Conservation (phyloP, 768 basidiomycete species). For the Lactifluus rugatus region DNA sequence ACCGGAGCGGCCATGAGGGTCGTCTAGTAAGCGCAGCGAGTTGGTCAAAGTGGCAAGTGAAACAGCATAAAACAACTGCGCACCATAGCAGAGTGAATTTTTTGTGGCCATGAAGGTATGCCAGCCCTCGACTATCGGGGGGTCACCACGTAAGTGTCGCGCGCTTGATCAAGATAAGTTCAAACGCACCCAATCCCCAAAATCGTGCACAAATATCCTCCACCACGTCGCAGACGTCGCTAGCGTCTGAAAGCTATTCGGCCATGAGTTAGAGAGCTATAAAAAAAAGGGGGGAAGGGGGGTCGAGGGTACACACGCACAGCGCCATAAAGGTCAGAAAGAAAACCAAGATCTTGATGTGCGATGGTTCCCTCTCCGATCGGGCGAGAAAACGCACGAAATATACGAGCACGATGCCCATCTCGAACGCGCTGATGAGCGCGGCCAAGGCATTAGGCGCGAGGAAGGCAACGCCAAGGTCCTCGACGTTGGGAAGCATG, state of each 20-base stretch:
- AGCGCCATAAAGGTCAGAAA: slow-evolving; percentile 21
- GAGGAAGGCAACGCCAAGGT: slow-evolving; percentile 13
- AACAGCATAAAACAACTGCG: neutral
- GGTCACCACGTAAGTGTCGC: no score
- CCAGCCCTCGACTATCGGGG: neutral
- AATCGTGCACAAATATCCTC: slow-evolving; percentile 21
- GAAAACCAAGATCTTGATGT: slow-evolving; percentile 20
- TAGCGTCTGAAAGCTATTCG: slow-evolving; percentile 21
- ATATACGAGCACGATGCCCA: slow-evolving; percentile 22
- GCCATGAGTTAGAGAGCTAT: neutral
- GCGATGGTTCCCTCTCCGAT: slow-evolving; percentile 12
- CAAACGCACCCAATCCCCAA: slow-evolving; percentile 22
- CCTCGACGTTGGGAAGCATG: neutral
- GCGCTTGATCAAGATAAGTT: neutral
- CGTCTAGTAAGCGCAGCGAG: slow-evolving; percentile 11
- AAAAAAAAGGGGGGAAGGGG: no score
- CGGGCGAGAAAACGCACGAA: slow-evolving; percentile 22
- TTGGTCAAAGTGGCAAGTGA: neutral
- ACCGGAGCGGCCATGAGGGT: slow-evolving; percentile 22
- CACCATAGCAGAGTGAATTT: slow-evolving; percentile 3
- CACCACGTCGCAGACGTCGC: slow-evolving; percentile 20
- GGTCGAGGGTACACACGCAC: slow-evolving; percentile 14
- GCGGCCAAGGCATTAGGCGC: slow-evolving; percentile 19
- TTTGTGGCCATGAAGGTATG: slow-evolving; percentile 3
- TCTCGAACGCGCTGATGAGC: slow-evolving; percentile 22